Percentiles rank a stretch among this genome's conserved stretches.
phyloP scores from a whole-genome alignment of 2,329 filamentous ascomycete genomes.

The Chaetomium globosum region DNA sequence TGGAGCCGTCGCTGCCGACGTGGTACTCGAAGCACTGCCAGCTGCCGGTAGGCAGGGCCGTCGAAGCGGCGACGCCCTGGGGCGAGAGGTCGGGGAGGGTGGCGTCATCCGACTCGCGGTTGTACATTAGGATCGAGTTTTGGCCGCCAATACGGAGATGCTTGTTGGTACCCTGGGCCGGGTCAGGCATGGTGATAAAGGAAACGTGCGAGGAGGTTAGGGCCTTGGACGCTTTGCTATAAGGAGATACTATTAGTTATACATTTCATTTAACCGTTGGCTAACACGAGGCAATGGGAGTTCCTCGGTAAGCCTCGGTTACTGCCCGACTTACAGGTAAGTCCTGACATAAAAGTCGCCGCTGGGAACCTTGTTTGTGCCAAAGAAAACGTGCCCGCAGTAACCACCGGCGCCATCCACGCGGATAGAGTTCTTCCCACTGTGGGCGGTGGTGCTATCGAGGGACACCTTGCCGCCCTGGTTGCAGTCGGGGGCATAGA shows the following conservation, averaged over 20 bases:
- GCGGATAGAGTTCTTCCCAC: constrained; percentile 57
- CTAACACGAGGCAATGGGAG: neutral
- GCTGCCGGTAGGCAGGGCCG: constrained; percentile 50
- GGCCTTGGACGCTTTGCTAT: constrained; percentile 58
- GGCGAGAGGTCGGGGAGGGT: constrained; percentile 64
- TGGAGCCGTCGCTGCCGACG: constrained; percentile 57
- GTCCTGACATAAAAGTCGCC: constrained; percentile 61
- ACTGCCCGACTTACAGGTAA: constrained; percentile 52
- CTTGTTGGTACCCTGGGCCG: constrained; percentile 57
- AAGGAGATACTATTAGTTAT: constrained; percentile 20
- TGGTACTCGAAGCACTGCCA: constrained; percentile 67
- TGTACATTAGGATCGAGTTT: constrained; percentile 64
- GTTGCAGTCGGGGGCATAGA: constrained; percentile 61
- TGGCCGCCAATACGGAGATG: constrained; percentile 65
- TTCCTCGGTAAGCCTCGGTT: neutral
- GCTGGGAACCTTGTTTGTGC: constrained; percentile 57
- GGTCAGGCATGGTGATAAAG: constrained; percentile 66
- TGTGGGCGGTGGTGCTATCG: constrained; percentile 59
- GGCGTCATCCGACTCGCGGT: constrained; percentile 64
- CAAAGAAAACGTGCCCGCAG: constrained; percentile 64
- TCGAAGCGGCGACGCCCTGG: constrained; percentile 59
- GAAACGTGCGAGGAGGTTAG: constrained; percentile 62
- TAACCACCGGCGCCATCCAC: constrained; percentile 58
- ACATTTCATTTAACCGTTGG: neutral
- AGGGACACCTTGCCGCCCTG: constrained; percentile 61